Conservation (phyloP, 2,329 filamentous ascomycete genomes). For the Cladobotryum protrusum region DNA sequence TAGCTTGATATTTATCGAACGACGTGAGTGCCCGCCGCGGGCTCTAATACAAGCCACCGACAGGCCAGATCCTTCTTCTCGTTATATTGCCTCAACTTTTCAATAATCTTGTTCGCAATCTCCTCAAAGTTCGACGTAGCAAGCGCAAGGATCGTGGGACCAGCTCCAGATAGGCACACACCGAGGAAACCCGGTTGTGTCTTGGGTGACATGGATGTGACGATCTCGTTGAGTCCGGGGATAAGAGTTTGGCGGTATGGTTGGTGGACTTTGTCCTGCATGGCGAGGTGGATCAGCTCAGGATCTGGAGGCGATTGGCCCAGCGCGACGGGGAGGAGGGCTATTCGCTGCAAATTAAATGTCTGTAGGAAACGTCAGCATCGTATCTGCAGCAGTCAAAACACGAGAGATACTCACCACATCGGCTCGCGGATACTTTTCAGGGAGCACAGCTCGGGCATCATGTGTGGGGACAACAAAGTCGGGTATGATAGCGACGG, state of each 20-base stretch:
- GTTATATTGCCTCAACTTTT: conserved; percentile 58
- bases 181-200: conserved; percentile 84
- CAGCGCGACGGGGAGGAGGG: conserved; percentile 81
- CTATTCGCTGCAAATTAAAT: conserved; percentile 93
- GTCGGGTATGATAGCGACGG: conserved; percentile 89
- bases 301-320: conserved; percentile 86
- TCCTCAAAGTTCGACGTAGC: conserved; percentile 84
- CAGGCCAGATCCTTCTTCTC: conserved; percentile 63
- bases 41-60: conserved; percentile 81
- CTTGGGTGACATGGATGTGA: conserved; percentile 82
- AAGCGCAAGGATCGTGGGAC: conserved; percentile 88
- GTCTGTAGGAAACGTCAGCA: conserved; percentile 40
- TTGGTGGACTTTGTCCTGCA: conserved; percentile 98
- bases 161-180: conserved; percentile 90
- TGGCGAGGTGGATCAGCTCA: conserved; percentile 90
- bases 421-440: conserved; percentile 71
- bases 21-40: conserved; percentile 64
- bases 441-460: conserved; percentile 78
- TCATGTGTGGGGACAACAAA: conserved; percentile 95
- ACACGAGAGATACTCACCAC: conserved; percentile 55
- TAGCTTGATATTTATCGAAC: conserved; percentile 23
- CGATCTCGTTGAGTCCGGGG: conserved; percentile 83
- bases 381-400: too few relatives aligned
- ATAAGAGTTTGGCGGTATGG: conserved; percentile 90
- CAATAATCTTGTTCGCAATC: conserved; percentile 75